Percentiles rank a stretch among this genome's conserved stretches.
phyloP scores from a whole-genome alignment of 139 green algal genomes.

The Chlorella sp. region DNA sequence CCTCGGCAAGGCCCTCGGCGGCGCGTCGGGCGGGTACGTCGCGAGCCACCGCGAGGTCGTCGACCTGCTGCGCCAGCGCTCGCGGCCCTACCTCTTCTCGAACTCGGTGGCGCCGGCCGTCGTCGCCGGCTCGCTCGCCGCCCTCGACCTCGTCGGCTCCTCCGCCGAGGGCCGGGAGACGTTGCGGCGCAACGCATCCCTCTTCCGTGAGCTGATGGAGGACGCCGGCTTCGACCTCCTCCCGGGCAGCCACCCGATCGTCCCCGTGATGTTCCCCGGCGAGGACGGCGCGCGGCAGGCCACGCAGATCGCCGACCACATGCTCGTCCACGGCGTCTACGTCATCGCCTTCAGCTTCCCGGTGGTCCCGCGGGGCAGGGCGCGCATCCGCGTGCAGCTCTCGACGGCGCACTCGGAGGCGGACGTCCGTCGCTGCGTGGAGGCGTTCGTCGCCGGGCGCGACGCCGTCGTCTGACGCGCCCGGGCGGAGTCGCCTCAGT shows the following conservation, averaged over 20 bases:
- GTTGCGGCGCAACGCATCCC: too few relatives aligned
- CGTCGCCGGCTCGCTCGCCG: too few relatives aligned
- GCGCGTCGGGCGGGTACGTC: too few relatives aligned
- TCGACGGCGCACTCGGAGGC: slow-evolving; percentile 25
- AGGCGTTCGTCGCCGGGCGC: not conserved
- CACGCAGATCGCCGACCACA: slow-evolving; percentile 29
- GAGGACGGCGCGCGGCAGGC: slow-evolving; percentile 51
- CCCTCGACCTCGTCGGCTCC: too few relatives aligned
- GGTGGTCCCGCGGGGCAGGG: slow-evolving; percentile 56
- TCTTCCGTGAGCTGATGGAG: slow-evolving; percentile 26
- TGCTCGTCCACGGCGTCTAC: slow-evolving; percentile 52
- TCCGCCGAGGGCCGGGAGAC: too few relatives aligned
- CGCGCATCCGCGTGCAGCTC: slow-evolving; percentile 59
- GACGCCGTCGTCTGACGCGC: too few relatives aligned
- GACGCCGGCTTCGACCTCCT: slow-evolving; percentile 45
- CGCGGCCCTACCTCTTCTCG: too few relatives aligned
- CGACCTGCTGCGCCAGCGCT: too few relatives aligned
- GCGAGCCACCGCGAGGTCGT: too few relatives aligned
- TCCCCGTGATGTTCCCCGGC: slow-evolving; percentile 74
- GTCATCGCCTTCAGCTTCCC: slow-evolving; percentile 55
- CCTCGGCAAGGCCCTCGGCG: too few relatives aligned
- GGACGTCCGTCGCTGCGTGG: not conserved
- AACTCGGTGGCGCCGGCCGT: too few relatives aligned
- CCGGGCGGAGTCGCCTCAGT: too few relatives aligned
- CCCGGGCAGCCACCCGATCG: slow-evolving; percentile 46